phyloP scores from a whole-genome alignment of 2,329 filamentous ascomycete genomes.

The Arthrobotrys sinensis region DNA sequence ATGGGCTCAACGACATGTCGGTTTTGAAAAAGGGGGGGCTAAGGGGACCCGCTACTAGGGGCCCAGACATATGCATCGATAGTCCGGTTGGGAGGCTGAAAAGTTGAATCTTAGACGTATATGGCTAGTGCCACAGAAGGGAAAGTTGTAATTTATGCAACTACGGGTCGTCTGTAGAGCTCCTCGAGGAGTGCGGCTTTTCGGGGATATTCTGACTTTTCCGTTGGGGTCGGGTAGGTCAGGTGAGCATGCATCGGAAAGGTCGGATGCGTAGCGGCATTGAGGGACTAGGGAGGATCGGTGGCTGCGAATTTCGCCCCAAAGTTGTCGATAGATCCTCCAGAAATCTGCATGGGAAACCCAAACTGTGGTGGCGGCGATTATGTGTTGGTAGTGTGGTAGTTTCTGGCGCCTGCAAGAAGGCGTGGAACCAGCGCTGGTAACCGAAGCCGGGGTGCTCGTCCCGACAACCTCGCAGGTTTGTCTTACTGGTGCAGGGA shows the following conservation, averaged over 20 bases:
- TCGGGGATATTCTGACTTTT: not conserved
- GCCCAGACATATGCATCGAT: not conserved
- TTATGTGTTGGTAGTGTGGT: slow-evolving; percentile 56
- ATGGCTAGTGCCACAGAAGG: not conserved
- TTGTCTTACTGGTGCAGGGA: slow-evolving; percentile 46
- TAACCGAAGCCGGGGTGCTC: slow-evolving; percentile 54
- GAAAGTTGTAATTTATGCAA: no score
- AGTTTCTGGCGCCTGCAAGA: slow-evolving; percentile 36
- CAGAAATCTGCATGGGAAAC: slow-evolving; percentile 18
- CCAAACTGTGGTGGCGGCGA: not conserved
- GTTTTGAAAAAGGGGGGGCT: not conserved
- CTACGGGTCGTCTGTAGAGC: no score
- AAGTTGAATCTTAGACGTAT: slow-evolving; percentile 1
- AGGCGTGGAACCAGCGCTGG: slow-evolving; percentile 40
- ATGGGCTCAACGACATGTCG: not conserved
- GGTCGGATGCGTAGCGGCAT: not conserved
- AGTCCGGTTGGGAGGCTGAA: not conserved
- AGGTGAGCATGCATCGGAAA: slow-evolving; percentile 15
- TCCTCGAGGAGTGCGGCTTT: not conserved
- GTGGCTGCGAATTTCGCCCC: no score
- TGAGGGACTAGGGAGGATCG: no score
- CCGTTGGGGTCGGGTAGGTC: slow-evolving; percentile 17
- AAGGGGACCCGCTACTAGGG: not conserved
- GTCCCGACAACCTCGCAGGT: slow-evolving; percentile 39
- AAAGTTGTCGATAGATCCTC: not conserved